Evolutionary conservation across 768 basidiomycete species (phyloP).

Genomic region (Dioszegia hungarica): DNA sequence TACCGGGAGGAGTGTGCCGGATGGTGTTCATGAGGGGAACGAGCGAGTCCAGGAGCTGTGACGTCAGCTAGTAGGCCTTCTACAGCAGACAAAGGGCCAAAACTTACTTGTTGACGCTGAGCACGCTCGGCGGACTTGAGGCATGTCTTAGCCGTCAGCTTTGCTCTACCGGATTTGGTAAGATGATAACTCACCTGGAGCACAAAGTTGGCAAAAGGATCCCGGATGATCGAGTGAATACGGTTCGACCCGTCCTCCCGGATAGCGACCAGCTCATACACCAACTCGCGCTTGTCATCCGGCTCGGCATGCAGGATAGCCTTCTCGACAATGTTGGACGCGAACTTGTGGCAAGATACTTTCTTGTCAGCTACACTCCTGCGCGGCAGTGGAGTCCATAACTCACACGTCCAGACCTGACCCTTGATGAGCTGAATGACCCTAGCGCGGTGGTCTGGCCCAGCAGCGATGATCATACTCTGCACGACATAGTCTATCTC

Average conservation of each 20-base stretch:
- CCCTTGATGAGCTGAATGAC: slow-evolving; percentile 52
- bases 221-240: slow-evolving; percentile 49
- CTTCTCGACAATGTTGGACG: slow-evolving; percentile 93
- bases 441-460: slow-evolving; percentile 61
- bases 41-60: slow-evolving; percentile 27
- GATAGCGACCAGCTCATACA: slow-evolving; percentile 73
- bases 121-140: slow-evolving; percentile 14
- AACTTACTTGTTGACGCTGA: slow-evolving; percentile 24
- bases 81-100: neutral
- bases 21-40: slow-evolving; percentile 15
- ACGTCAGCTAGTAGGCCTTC: neutral
- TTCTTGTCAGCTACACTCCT: neutral
- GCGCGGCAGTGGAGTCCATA: neutral
- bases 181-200: slow-evolving; percentile 26
- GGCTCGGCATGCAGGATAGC: slow-evolving; percentile 65
- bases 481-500: slow-evolving; percentile 77
- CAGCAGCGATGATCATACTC: slow-evolving; percentile 79
- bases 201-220: slow-evolving; percentile 39
- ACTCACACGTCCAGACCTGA: slow-evolving; percentile 6
- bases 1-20: slow-evolving; percentile 36
- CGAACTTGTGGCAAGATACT: slow-evolving; percentile 63
- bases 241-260: slow-evolving; percentile 64
- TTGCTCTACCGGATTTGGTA: neutral
- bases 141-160: slow-evolving; percentile 18
- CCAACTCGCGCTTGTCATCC: slow-evolving; percentile 63